A percentile compares a stretch with the other conserved stretches of the same genome.
phyloP scores from a whole-genome alignment of 2,329 filamentous ascomycete species.

The Nigrospora oryzae region DNA sequence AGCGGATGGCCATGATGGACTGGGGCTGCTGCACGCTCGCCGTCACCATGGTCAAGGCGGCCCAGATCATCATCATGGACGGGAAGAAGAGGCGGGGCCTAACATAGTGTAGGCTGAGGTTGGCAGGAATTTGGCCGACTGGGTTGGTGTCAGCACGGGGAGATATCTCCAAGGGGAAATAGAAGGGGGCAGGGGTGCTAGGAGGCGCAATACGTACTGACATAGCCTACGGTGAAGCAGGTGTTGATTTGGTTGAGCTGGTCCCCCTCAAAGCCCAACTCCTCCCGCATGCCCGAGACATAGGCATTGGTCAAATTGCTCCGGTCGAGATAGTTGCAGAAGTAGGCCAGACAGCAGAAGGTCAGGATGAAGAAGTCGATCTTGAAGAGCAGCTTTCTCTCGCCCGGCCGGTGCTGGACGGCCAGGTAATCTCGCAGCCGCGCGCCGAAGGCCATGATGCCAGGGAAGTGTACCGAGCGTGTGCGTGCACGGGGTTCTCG shows the following conservation, averaged over 20 bases:
- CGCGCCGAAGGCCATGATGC: slow-evolving; percentile 10
- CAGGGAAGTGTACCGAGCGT: not conserved
- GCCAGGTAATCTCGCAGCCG: slow-evolving; percentile 18
- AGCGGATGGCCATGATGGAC: slow-evolving; percentile 52
- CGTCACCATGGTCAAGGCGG: slow-evolving; percentile 52
- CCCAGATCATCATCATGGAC: slow-evolving; percentile 56
- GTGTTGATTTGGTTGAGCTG: slow-evolving; percentile 47
- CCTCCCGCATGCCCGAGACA: slow-evolving; percentile 44
- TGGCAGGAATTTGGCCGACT: slow-evolving; percentile 52
- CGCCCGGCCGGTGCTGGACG: slow-evolving; percentile 20
- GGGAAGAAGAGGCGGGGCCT: slow-evolving; percentile 57
- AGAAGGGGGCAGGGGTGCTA: not conserved
- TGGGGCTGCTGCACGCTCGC: slow-evolving; percentile 40
- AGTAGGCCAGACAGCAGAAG: slow-evolving; percentile 53
- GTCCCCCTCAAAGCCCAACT: slow-evolving; percentile 36
- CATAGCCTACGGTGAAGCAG: slow-evolving; percentile 34
- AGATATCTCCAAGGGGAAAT: not conserved
- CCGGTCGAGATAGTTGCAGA: slow-evolving; percentile 46
- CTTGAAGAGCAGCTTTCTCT: slow-evolving; percentile 41
- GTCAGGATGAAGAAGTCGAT: slow-evolving; percentile 58
- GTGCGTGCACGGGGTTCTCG: too few relatives aligned
- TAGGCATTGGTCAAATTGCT: slow-evolving; percentile 46
- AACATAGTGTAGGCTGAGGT: slow-evolving; percentile 54
- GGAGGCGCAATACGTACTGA: slow-evolving; percentile 1
- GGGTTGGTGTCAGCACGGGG: not conserved